Conservation (phyloP, 208 protist genomes). For the Novymonas esmeraldas region DNA sequence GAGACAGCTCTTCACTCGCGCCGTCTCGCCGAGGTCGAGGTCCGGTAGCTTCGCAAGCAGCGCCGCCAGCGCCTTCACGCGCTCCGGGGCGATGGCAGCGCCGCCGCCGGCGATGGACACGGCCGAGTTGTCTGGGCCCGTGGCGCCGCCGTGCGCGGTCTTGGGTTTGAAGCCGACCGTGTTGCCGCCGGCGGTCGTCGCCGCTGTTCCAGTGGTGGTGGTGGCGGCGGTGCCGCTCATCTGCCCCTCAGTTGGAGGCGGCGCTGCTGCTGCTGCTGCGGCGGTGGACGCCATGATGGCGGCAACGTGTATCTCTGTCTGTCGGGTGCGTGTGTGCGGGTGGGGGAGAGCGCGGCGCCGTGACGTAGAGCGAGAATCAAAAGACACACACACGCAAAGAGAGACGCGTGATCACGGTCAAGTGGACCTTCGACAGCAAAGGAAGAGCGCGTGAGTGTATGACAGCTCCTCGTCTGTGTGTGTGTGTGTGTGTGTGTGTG, state of each 20-base stretch:
- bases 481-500: neutral
- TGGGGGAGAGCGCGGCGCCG: neutral
- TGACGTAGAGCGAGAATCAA: too few relatives aligned
- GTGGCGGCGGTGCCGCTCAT: conserved; percentile 3
- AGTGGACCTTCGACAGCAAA: too few relatives aligned
- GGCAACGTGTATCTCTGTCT: neutral
- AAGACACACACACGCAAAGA: neutral
- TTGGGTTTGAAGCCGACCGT: conserved; percentile 3
- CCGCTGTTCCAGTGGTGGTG: neutral
- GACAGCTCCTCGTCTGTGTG: neutral
- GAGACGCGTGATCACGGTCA: neutral
- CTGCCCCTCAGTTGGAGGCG: neutral
- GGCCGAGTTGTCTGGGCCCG: neutral
- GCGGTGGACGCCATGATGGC: neutral
- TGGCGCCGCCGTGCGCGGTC: neutral
- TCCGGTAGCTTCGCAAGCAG: conserved; percentile 51
- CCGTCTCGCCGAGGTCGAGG: conserved; percentile 72
- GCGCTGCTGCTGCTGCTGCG: neutral
- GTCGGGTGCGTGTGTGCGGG: neutral
- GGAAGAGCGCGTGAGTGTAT: too few relatives aligned
- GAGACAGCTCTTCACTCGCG: conserved; percentile 58
- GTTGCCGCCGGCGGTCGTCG: neutral
- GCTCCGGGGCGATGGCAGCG: conserved; percentile 3
- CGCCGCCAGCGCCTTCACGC: conserved; percentile 27
- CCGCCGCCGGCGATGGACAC: too few relatives aligned